Percentiles rank a stretch among this genome's conserved stretches.
Conservation (phyloP, 495 filamentous ascomycete genomes). For the Cercophora sp. region DNA sequence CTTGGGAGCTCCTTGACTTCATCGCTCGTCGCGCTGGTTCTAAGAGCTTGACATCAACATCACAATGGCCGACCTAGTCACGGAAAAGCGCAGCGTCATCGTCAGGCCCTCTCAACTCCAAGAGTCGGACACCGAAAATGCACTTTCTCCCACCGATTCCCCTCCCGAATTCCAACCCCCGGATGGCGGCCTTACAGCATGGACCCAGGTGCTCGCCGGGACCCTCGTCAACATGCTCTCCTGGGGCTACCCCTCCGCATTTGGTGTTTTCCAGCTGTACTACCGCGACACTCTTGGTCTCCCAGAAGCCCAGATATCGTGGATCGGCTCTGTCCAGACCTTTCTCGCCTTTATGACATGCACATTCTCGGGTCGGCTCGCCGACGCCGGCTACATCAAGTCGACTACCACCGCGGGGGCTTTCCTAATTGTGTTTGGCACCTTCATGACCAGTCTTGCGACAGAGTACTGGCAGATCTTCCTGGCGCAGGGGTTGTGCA, state of each 20-base stretch:
- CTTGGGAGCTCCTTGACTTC: background rate
- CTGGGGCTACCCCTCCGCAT: constrained; percentile 41
- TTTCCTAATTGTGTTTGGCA: constrained; percentile 37
- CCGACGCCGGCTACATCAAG: constrained; percentile 40
- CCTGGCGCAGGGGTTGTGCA: constrained; percentile 40
- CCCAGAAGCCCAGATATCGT: constrained; percentile 38
- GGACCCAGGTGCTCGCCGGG: constrained; percentile 40
- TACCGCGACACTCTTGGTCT: constrained; percentile 41
- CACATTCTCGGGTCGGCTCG: constrained; percentile 36
- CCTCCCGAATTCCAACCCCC: constrained; percentile 30
- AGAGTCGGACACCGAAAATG: background rate
- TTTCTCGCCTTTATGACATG: constrained; percentile 40
- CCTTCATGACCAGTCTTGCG: constrained; percentile 40
- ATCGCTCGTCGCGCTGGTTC: too few relatives aligned
- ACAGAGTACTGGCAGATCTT: constrained; percentile 43
- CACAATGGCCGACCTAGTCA: constrained; percentile 6
- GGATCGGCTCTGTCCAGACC: constrained; percentile 45
- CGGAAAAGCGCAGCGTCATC: constrained; percentile 4
- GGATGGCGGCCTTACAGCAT: constrained; percentile 39
- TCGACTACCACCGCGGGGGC: constrained; percentile 32
- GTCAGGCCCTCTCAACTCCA: background rate
- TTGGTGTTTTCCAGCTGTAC: constrained; percentile 46
- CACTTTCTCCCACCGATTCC: background rate
- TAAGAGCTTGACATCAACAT: too few relatives aligned
- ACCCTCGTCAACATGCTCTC: constrained; percentile 38